phyloP scores from a whole-genome alignment of 345 rosid species.

The Cardamine chenopodiifolia region DNA sequence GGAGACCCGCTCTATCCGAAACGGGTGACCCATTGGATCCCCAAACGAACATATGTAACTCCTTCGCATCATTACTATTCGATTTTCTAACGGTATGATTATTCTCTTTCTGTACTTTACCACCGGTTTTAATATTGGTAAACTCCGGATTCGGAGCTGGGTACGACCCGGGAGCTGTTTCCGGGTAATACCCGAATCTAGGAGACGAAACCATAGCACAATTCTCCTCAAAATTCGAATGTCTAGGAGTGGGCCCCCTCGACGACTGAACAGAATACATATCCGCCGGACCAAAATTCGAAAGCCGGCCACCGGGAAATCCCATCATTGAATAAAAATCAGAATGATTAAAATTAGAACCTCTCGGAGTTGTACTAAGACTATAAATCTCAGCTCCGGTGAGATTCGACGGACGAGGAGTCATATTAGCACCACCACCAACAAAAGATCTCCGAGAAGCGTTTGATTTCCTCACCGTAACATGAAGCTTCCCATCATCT shows the following conservation, averaged over 20 bases:
- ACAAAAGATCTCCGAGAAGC: constrained; percentile 72
- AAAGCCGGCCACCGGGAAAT: constrained; percentile 65
- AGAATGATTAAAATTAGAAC: constrained; percentile 78
- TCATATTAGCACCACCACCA: constrained; percentile 45
- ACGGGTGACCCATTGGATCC: constrained; percentile 96
- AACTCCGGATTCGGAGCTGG: constrained; percentile 81
- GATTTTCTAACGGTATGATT: constrained; percentile 46
- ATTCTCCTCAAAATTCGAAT: constrained; percentile 85
- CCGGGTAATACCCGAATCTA: constrained; percentile 76
- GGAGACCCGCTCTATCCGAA: constrained; percentile 73
- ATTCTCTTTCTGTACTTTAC: constrained; percentile 16
- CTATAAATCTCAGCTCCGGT: constrained; percentile 91
- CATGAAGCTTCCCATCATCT: constrained; percentile 88
- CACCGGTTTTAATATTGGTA: constrained; percentile 44
- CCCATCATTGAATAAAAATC: constrained; percentile 88
- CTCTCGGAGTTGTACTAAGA: constrained; percentile 70
- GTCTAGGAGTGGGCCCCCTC: constrained; percentile 69
- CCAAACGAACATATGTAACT: constrained; percentile 91
- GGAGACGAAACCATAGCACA: constrained; percentile 67
- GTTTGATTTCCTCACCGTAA: constrained; percentile 78
- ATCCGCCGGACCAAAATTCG: constrained; percentile 88
- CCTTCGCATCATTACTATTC: constrained; percentile 72
- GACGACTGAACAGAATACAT: constrained; percentile 73
- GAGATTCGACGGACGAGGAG: constrained; percentile 86
- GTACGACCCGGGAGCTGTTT: constrained; percentile 55